Base-by-base conservation (phyloP, 805 yeast genomes). In the Schizosaccharomyces pombe region DNA sequence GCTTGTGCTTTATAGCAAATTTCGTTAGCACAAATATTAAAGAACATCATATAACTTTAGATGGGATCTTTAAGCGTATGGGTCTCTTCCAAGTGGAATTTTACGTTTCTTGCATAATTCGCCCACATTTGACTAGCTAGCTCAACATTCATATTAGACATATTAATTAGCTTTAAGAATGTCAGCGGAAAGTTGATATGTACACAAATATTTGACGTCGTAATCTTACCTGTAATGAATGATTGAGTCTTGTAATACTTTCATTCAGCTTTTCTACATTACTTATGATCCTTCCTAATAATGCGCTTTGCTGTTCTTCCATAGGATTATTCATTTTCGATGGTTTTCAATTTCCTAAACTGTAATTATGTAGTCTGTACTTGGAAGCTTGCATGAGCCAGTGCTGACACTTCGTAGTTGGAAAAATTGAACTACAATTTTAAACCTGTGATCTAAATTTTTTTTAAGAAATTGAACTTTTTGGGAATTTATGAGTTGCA, bases 1-100 rank as follows among this genome's bases (percentile, higher is more conserved):
- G 58, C 71, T 89, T 58, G 95, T 86, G 5, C 70, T 89, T 55
- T 83, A 84, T 53, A 79, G 85, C 64, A 89, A 89, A 67, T 82
- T 85, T 65, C 39, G 39, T 37, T 49, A 49, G 16, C n/a, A n/a
- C n/a, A n/a, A n/a, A n/a, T n/a, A n/a, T n/a, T 3, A 16, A 30
- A 12, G 26, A 16, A 19, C 43, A n/a, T 3, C 3, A 14, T 37
- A 9, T 4, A 16, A 24, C 22, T 34, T 28, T 54, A 60, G 54
- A 60, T 51, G 11, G 63, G 62, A 51, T 61, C 59, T 53, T 62
- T 70, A 47, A 74, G 59, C 4, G 80, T 78, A n/a, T 72, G 75
- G 51, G 76, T 72, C 57, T 76, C 72, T 62, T 78, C 79, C 75
- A 85, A 63, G 60, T 82, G 81, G 65, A 78, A 82, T 59, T 78